phyloP scores from a whole-genome alignment of 225 moss, liverwort and hornwort genomes.

The Polytrichum commune region DNA sequence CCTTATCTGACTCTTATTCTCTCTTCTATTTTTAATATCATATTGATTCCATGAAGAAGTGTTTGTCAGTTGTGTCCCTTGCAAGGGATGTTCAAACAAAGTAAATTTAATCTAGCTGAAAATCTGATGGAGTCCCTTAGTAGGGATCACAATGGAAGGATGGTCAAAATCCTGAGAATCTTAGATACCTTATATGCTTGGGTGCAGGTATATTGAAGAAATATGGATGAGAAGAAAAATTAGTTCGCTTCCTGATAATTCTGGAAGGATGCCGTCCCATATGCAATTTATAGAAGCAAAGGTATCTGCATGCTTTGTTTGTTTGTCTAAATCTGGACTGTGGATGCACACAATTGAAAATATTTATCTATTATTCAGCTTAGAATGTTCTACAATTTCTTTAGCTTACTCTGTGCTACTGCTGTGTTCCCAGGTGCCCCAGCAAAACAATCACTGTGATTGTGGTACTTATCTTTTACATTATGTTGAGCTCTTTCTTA shows the following conservation, averaged over 20 bases:
- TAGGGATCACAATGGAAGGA: no score
- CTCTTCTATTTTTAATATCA: no score
- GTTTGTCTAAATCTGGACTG: constrained; percentile 2
- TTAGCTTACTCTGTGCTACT: constrained; percentile 14
- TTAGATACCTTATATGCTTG: neutral
- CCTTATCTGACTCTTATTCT: no score
- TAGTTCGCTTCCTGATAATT: neutral
- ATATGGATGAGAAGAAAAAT: constrained; percentile 18
- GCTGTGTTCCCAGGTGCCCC: constrained; percentile 30
- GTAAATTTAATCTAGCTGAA: no score
- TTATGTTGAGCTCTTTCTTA: constrained; percentile 40
- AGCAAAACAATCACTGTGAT: constrained; percentile 42
- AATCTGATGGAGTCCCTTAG: no score
- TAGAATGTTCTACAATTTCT: neutral
- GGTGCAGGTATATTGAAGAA: constrained; percentile 34
- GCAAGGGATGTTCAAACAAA: no score
- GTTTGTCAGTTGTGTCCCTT: no score
- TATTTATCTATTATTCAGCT: neutral
- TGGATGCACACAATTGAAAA: neutral
- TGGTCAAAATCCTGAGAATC: no score
- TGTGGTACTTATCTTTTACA: constrained; percentile 42
- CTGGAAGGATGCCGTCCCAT: constrained; percentile 10
- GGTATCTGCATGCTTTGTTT: constrained; percentile 9
- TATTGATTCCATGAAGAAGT: no score
- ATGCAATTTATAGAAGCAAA: constrained; percentile 29